A percentile compares a stretch with the other conserved stretches of the same genome.
Evolutionary conservation across 2,329 filamentous ascomycete genomes (phyloP).

Genomic region (Calonectria multiphialidica): DNA sequence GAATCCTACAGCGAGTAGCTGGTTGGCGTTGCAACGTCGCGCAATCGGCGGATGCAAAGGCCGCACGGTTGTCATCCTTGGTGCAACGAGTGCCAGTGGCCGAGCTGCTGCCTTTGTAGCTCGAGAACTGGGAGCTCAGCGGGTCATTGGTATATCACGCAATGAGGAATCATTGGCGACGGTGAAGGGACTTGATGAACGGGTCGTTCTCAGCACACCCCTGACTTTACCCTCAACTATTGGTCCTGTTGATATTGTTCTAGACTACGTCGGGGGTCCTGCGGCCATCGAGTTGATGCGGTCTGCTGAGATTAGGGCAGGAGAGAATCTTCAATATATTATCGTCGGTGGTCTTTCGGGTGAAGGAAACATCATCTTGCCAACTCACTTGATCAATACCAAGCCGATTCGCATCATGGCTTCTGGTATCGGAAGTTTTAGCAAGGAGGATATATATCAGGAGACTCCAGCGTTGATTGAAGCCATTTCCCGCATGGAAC

Average conservation of each 20-base stretch:
- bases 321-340: constrained; percentile 24
- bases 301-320: constrained; percentile 6
- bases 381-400: constrained; percentile 13
- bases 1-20: constrained; percentile 25
- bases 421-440: constrained; percentile 19
- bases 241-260: constrained; percentile 21
- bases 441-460: constrained; percentile 8
- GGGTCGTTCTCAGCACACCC: constrained; percentile 14
- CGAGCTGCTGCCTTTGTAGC: constrained; percentile 14
- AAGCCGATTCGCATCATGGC: constrained; percentile 25
- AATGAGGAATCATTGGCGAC: constrained; percentile 7
- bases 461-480: constrained; percentile 6
- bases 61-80: constrained; percentile 24
- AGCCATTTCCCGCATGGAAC: constrained; percentile 10
- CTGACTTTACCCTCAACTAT: constrained; percentile 12
- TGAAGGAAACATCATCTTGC: constrained; percentile 14
- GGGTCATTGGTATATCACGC: constrained; percentile 17
- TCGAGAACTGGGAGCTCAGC: constrained; percentile 10
- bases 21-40: constrained; percentile 21
- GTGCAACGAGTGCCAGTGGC: constrained; percentile 28
- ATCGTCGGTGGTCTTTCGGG: constrained; percentile 21
- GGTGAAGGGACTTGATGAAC: constrained; percentile 18
- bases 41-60: constrained; percentile 6
- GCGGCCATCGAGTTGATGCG: constrained; percentile 15
- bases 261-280: constrained; percentile 27